Evolutionary conservation across 352 stramenopile species (phyloP), one percentile per base, ranked within the genome.

Genomic region (Aphanomyces invadans): DNA sequence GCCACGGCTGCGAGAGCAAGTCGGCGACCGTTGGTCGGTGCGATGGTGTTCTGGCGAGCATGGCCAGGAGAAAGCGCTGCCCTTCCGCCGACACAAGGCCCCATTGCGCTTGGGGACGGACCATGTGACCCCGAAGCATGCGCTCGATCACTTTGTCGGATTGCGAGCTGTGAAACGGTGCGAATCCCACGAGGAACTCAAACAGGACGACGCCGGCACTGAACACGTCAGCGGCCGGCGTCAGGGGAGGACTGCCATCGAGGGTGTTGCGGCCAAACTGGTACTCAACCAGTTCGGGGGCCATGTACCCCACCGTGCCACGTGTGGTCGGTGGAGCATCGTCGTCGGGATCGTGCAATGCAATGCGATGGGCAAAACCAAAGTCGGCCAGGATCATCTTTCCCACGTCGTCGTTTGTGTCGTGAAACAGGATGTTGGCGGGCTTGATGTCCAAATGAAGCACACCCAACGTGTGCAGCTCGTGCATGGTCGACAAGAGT

Each of bases 361-460:
- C 61, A 4, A 84, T 31, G 4, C 79, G 62, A 45, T 80, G 70
- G 5, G 83, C 79, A 15, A 74, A 81, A 0, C 83, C 83, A 74
- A 92, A 92, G 73, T 92, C 83, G 5, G 75, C 77, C 2, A 92
- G 64, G 60, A 88, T 88, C 44, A 89, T 74, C 0, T 74, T 79
- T 42, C 84, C 74, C 2, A 77, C 49, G 42, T 87, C 31, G 72
- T 51, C 19, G 75, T 54, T 25, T 74, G 82, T 19, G 73, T 68
- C 64, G 82, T 85, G 52, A 28, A 92, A 90, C 51, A 90, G 79
- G 15, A 92, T 49, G 54, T 92, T 92, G 60, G 88, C 79, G 1
- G 83, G 83, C 70, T 92, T 92, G 53, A 92, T 83, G 46, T 90
- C 83, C 61, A 92, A 51, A 29, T 92, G 83, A 5, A 90, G 73